Evolutionary conservation across 139 green algal species (phyloP), one percentile per base, ranked within the genome.

Genomic region (Penium margaritaceum): DNA sequence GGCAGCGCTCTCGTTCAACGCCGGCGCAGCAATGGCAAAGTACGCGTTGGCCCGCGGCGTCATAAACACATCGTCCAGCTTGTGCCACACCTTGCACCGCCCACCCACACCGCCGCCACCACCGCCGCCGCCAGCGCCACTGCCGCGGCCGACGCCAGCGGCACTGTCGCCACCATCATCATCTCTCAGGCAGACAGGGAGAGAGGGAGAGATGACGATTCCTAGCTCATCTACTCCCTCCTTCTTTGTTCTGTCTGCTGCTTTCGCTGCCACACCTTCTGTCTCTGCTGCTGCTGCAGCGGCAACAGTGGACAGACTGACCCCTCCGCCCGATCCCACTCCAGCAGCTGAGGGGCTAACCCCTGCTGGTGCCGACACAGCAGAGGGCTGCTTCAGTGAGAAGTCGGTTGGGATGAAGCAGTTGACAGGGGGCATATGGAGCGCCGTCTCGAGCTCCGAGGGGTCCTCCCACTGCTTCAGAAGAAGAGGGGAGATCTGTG

Each of bases 1-100:
- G 89, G 84, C 19, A 92, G 92, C 51, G 7, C 87, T 89, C 81
- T 97, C 90, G 34, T 84, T 90, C 39, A 97, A 79, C 33, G 63
- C 64, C 0, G 83, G 78, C 0, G 79, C 84, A 27, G 78, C 75
- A 21, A 97, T 72, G 33, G 79, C 71, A 44, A 91, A 89, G 79
- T 84, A 89, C 9, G 75, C 81, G 21, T 61, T 67, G 15, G 85
- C 77, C 32, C 86, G 84, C 0, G 92, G 92, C 44, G 86, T 81
- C 12, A 43, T 33, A 67, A 95, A 96, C 37, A 78, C 54, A 1
- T 24, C 35, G 74, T 95, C 91, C 44, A 90, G 69, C 76, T 95
- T 93, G 84, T 93, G 87, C 89, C 90, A 96, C 51, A 95, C 9
- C 15, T 88, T 83, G 68, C 89, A 67, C 39, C 84, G 78, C 85